Conservation (phyloP, 2,329 filamentous ascomycete species). For the Herpotrichia juniperi region DNA sequence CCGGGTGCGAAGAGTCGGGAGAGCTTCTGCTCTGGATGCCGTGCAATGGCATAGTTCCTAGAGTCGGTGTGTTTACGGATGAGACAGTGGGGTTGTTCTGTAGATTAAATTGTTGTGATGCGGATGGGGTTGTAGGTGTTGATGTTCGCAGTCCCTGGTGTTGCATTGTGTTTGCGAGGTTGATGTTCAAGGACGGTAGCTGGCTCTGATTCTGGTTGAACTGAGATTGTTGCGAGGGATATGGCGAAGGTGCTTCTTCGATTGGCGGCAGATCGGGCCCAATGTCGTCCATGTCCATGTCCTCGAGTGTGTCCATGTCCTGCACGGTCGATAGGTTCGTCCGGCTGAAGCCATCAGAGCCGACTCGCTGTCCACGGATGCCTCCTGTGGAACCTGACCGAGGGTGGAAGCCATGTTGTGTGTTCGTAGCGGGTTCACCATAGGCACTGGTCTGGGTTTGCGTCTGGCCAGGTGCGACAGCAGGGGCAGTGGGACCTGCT, state of each 20-base stretch:
- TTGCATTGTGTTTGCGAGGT: constrained; percentile 72
- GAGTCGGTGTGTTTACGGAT: constrained; percentile 92
- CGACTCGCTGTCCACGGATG: constrained; percentile 47
- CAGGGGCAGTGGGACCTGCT: constrained; percentile 38
- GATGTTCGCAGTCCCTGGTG: constrained; percentile 84
- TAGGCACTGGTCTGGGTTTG: constrained; percentile 48
- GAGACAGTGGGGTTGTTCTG: constrained; percentile 96
- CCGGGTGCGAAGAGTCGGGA: constrained; percentile 71
- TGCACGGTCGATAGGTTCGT: constrained; percentile 51
- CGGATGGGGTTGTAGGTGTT: constrained; percentile 83
- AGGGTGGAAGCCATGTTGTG: constrained; percentile 45
- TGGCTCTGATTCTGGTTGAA: constrained; percentile 61
- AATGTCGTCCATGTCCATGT: constrained; percentile 96
- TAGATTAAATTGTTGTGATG: constrained; percentile 70
- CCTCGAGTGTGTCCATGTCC: constrained; percentile 83
- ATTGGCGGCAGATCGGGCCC: constrained; percentile 62
- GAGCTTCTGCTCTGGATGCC: constrained; percentile 65
- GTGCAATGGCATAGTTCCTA: constrained; percentile 76
- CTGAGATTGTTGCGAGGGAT: constrained; percentile 57
- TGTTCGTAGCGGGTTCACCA: constrained; percentile 41
- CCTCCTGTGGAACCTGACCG: constrained; percentile 46
- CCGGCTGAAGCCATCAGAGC: constrained; percentile 43
- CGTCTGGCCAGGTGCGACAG: constrained; percentile 26
- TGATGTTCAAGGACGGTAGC: constrained; percentile 78
- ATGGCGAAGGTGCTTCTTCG: constrained; percentile 72